Conservation (phyloP, 2,329 filamentous ascomycete species). For the Colletotrichum tropicale region DNA sequence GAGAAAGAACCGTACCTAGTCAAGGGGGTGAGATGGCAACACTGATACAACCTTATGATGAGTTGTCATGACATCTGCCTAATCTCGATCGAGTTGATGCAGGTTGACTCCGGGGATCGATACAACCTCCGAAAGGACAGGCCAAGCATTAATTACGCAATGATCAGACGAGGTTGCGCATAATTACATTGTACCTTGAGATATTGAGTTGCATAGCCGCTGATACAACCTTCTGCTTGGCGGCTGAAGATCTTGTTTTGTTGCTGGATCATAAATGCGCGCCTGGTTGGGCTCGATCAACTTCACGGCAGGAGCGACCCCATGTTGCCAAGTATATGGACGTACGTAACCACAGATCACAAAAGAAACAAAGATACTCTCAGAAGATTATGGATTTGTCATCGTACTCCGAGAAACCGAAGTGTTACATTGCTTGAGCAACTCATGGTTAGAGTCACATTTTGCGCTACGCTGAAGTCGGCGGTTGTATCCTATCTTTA, state of each 20-base stretch:
- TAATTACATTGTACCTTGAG: not conserved
- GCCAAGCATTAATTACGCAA: not conserved
- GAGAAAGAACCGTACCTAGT: not conserved
- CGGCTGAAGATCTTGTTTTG: not conserved
- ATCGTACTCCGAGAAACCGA: not conserved
- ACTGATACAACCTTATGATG: fast-evolving
- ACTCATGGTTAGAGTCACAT: fast-evolving
- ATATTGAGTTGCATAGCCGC: not conserved
- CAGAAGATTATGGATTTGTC: fast-evolving
- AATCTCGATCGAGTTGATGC: not conserved
- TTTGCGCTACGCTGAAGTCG: not conserved
- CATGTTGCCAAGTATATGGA: not conserved
- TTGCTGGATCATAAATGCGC: not conserved
- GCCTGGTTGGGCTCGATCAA: not conserved
- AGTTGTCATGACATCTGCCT: not conserved
- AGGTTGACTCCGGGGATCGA: not conserved
- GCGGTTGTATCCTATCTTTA: fast-evolving
- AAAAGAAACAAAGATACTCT: fast-evolving
- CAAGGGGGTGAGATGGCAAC: not conserved
- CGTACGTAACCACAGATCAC: not conserved
- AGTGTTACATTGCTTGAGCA: not conserved
- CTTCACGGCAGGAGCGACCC: not conserved
- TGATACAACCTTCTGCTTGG: not conserved
- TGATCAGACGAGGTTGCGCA: not conserved
- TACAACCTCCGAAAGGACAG: not conserved